These are phyloP conservation scores for Hericium erinaceus DNA, from an alignment of 768 basidiomycete genomes.

Conservation along the genomic window DNA sequence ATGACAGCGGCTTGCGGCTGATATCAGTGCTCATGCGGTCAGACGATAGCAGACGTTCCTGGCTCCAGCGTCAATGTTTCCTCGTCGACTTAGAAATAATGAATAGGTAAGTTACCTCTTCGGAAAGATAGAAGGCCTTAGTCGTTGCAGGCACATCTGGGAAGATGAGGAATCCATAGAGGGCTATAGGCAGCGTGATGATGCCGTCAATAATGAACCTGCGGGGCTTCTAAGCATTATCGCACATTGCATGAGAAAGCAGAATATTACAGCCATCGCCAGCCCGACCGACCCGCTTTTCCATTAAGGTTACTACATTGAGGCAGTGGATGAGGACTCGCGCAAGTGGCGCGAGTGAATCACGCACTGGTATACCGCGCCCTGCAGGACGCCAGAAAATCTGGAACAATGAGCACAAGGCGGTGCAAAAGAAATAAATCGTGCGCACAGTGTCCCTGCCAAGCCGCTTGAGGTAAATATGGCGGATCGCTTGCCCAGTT, in stretches of 20 bases:
- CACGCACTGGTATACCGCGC: constrained; percentile 47
- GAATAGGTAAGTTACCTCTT: constrained; percentile 27
- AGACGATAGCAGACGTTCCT: constrained; percentile 49
- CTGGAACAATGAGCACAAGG: constrained; percentile 21
- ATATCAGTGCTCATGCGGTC: constrained; percentile 39
- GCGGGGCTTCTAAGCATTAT: not conserved
- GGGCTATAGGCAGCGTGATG: constrained; percentile 63
- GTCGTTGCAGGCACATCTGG: constrained; percentile 63
- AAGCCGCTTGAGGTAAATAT: constrained; percentile 62
- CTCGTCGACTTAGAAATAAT: not conserved
- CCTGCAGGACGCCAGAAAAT: constrained; percentile 59
- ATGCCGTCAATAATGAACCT: constrained; percentile 63
- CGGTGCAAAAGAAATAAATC: not conserved
- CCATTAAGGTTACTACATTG: constrained; percentile 42
- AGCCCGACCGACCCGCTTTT: constrained; percentile 44
- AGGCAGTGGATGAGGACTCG: not conserved
- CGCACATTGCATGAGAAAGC: not conserved
- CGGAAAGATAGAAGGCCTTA: constrained; percentile 51
- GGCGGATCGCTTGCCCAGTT: constrained; percentile 63
- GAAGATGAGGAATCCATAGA: constrained; percentile 65
- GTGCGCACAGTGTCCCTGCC: constrained; percentile 46
- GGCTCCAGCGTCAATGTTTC: too few species aligned
- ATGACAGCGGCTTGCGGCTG: constrained; percentile 34
- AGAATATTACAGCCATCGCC: constrained; percentile 52
- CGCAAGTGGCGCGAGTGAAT: not conserved